Evolutionary conservation across 2,329 filamentous ascomycete species (phyloP), one percentile per base, ranked within the genome.

Genomic region (Epichloe aotearoae): DNA sequence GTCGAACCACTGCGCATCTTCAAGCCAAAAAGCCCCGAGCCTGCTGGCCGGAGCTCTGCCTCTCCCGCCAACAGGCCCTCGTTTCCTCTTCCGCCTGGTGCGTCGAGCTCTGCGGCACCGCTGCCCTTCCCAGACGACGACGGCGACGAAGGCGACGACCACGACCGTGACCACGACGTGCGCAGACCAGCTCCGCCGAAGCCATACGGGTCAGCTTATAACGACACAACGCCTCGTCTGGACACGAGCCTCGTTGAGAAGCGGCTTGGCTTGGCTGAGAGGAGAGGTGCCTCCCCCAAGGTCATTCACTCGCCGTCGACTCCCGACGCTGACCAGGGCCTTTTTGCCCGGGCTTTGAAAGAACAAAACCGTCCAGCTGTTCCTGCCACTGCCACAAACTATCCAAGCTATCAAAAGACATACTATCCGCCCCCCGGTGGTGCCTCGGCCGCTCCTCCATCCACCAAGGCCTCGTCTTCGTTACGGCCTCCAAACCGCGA

Each of bases 1-100:
- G 79, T 95, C 58, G 86, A 86, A 61, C 89, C 89, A 53, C 69
- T 95, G 68, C 81, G 88, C 62, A 94, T 95, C 65, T 84, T 83
- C 71, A 94, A 94, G 67, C 81, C 83, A 51, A 79, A 82, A 59
- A 85, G 82, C 52, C 78, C 83, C 34, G 74, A 74, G 49, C 80
- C 80, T 50, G 63, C 66, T 50, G 71, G 72, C 50, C 68, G 70
- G 55, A 59, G 55, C 49, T 58, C 62, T 8, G 63, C 64, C 38
- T 63, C 57, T 40, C 59, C 61, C 10, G 55, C 69, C 61, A 77
- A 68, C 61, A 79, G 80, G 59, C 79, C 77, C 47, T 73, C 74
- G 8, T 82, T 88, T 63, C 76, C 79, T 47, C 69, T 83, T 19
- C 81, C 82, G 30, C 81, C 81, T 20, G 83, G 82, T 57, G 82